Evolutionary conservation across 1,139 yeast genomes (phyloP).

Genomic region (Debaryomyces sp.): DNA sequence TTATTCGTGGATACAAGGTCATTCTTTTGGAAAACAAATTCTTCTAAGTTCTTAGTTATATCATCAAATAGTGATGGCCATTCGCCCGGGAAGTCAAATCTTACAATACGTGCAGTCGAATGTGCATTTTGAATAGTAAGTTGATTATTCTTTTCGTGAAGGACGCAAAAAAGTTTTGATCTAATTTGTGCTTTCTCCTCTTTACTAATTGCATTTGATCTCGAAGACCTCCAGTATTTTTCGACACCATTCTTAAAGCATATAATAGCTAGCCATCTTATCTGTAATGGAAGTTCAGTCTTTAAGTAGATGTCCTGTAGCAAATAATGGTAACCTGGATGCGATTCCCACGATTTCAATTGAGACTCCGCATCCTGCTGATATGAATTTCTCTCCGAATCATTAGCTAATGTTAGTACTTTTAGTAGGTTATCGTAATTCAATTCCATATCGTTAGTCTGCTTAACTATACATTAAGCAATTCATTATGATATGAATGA

Average conservation of each 20-base stretch:
- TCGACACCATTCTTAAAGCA: constrained; percentile 88
- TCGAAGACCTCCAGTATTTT: constrained; percentile 76
- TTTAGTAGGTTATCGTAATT: constrained; percentile 23
- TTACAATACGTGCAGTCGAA: constrained; percentile 72
- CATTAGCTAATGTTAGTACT: constrained; percentile 53
- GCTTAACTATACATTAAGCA: background rate
- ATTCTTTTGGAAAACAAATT: constrained; percentile 47
- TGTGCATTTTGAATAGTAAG: constrained; percentile 82
- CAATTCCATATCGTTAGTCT: constrained; percentile 22
- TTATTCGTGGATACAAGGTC: constrained; percentile 62
- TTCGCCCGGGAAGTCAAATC: constrained; percentile 83
- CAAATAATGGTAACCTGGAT: constrained; percentile 59
- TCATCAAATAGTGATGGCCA: constrained; percentile 84
- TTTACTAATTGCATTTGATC: constrained; percentile 55
- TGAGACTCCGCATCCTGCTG: constrained; percentile 71
- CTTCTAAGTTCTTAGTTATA: constrained; percentile 41
- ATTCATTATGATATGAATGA: background rate
- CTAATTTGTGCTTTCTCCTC: constrained; percentile 74
- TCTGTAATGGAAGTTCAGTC: constrained; percentile 58
- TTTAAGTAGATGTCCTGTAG: constrained; percentile 68
- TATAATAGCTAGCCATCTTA: constrained; percentile 85
- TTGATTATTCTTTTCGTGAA: constrained; percentile 74
- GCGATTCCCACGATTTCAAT: constrained; percentile 66
- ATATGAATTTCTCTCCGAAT: constrained; percentile 43
- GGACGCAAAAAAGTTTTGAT: constrained; percentile 54